phyloP scores from a whole-genome alignment of 768 basidiomycete genomes.

The Lepiota venenata region DNA sequence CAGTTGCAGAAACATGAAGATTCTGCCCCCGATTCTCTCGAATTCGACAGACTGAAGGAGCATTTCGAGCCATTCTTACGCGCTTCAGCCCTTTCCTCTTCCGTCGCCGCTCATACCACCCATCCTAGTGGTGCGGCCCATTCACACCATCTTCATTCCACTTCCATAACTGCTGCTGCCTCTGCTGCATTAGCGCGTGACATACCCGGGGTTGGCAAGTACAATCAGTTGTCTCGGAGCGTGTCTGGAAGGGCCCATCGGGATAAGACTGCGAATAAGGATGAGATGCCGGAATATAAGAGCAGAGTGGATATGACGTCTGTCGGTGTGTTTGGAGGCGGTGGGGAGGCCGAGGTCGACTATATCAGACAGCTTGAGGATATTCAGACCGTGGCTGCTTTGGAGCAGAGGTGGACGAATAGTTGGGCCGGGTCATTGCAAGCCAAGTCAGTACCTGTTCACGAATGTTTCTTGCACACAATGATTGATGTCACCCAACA shows the following conservation, averaged over 20 bases:
- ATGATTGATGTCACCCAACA: slow-evolving; percentile 4
- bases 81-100: slow-evolving; percentile 72
- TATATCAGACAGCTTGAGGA: slow-evolving; percentile 62
- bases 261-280: slow-evolving; percentile 65
- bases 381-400: slow-evolving; percentile 56
- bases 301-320: slow-evolving; percentile 64
- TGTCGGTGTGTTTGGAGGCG: slow-evolving; percentile 53
- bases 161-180: slow-evolving; percentile 86
- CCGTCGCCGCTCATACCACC: slow-evolving; percentile 41
- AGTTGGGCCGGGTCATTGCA: slow-evolving; percentile 74
- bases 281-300: slow-evolving; percentile 77
- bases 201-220: slow-evolving; percentile 77
- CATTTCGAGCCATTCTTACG: slow-evolving; percentile 96
- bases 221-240: slow-evolving; percentile 57
- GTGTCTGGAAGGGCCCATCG: slow-evolving; percentile 45
- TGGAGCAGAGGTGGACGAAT: slow-evolving; percentile 79
- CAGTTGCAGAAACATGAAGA: slow-evolving; percentile 92
- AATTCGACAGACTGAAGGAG: slow-evolving; percentile 93
- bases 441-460: slow-evolving; percentile 48
- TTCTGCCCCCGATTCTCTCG: slow-evolving; percentile 76
- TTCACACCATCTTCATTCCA: slow-evolving; percentile 74
- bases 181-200: slow-evolving; percentile 87
- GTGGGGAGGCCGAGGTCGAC: slow-evolving; percentile 69
- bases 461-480: not conserved
- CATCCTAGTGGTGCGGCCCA: slow-evolving; percentile 46